A percentile compares a stretch with the other conserved stretches of the same genome.
Conservation (phyloP, 768 basidiomycete genomes). For the Mycena amicta region DNA sequence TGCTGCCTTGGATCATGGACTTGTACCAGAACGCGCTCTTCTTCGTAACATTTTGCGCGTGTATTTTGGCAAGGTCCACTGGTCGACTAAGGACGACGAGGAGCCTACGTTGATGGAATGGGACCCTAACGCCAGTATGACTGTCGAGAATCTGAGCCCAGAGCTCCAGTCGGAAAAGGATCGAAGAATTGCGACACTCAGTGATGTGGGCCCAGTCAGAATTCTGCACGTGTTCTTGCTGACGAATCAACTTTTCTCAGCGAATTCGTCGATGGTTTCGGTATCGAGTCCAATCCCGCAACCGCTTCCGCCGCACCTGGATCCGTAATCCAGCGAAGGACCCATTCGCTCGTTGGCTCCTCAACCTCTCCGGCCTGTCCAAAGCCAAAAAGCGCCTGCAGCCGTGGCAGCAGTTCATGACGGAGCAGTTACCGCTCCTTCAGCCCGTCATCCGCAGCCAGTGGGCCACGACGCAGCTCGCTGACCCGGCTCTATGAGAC, state of each 20-base stretch:
- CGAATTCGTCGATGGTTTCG: slow-evolving; percentile 7
- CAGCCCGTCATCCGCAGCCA: background rate
- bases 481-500: background rate
- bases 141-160: background rate
- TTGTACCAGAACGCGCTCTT: background rate
- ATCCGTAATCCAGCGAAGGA: slow-evolving; percentile 7
- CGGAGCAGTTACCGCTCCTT: background rate
- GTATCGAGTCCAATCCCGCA: background rate
- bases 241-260: background rate
- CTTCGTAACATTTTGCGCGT: background rate
- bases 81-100: background rate
- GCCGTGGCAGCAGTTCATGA: slow-evolving; percentile 14
- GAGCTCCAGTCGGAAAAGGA: background rate
- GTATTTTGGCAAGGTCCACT: background rate
- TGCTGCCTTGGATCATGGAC: background rate
- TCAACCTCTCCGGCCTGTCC: background rate
- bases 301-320: background rate
- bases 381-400: slow-evolving; percentile 4
- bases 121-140: background rate
- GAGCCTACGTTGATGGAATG: background rate
- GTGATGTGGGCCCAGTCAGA: background rate
- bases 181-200: background rate
- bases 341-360: slow-evolving; percentile 1
- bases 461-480: background rate
- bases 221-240: background rate